These are phyloP conservation scores for Hygrocybe coccinea DNA, from an alignment of 768 basidiomycete species.

Conservation along the genomic window DNA sequence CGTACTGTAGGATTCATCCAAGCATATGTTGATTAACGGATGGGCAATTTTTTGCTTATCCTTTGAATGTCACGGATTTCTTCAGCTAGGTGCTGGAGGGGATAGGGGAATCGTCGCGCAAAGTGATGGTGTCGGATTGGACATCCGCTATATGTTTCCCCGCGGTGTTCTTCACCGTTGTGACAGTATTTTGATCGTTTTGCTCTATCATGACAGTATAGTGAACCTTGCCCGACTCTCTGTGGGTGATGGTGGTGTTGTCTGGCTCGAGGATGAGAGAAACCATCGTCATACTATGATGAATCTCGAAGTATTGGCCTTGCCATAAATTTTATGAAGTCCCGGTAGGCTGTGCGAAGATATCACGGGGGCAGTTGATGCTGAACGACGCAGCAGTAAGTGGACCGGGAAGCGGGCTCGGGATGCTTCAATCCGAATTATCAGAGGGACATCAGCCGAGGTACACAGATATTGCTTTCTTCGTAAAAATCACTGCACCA, in stretches of 20 bases:
- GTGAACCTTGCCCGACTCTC: constrained; percentile 27
- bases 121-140: constrained; percentile 36
- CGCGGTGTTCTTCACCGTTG: constrained; percentile 29
- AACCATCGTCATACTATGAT: background rate
- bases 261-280: constrained; percentile 35
- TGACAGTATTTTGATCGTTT: constrained; percentile 26
- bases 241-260: constrained; percentile 35
- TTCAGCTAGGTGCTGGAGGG: constrained; percentile 37
- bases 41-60: constrained; percentile 23
- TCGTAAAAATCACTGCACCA: too few species aligned
- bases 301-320: too few species aligned
- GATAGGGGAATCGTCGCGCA: constrained; percentile 29
- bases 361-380: too few species aligned
- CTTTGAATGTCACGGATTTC: constrained; percentile 36
- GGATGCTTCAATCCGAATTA: too few species aligned
- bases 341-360: too few species aligned
- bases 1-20: constrained; percentile 24
- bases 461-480: too few species aligned
- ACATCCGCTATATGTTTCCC: constrained; percentile 34
- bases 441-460: too few species aligned
- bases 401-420: too few species aligned
- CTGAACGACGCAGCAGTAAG: too few species aligned
- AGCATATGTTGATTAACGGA: background rate
- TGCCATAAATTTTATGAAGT: too few species aligned
- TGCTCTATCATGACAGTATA: constrained; percentile 36